Conservation (phyloP, 1,284 basidiomycete species). For the Vanrija humicola region DNA sequence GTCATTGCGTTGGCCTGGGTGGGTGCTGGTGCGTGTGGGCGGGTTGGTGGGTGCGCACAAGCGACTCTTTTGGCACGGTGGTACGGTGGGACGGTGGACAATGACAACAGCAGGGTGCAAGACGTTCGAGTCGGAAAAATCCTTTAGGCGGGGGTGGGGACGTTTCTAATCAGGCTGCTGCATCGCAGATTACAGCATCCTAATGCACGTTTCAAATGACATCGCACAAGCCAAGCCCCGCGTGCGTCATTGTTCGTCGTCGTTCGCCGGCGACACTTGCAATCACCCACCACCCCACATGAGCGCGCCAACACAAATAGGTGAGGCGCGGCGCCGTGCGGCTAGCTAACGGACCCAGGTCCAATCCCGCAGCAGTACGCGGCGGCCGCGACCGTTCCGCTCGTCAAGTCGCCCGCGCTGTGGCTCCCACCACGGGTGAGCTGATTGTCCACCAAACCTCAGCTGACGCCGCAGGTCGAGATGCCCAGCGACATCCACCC, state of each 20-base stretch:
- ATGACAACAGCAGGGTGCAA: too few relatives aligned
- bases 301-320: slow-evolving; percentile 13
- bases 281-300: neutral
- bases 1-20: neutral
- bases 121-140: too few relatives aligned
- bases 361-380: slow-evolving; percentile 61
- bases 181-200: too few relatives aligned
- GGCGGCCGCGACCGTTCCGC: slow-evolving; percentile 66
- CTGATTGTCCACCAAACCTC: neutral
- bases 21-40: too few relatives aligned
- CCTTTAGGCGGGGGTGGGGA: too few relatives aligned
- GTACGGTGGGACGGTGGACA: too few relatives aligned
- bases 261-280: neutral
- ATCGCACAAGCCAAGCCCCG: too few relatives aligned
- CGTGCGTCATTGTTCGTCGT: too few relatives aligned
- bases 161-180: too few relatives aligned
- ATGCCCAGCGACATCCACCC: slow-evolving; percentile 86
- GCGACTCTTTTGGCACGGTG: too few relatives aligned
- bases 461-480: slow-evolving; percentile 57
- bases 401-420: slow-evolving; percentile 88
- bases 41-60: too few relatives aligned
- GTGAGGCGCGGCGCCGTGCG: neutral
- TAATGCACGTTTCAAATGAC: too few relatives aligned
- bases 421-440: slow-evolving; percentile 73
- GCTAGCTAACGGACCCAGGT: slow-evolving; percentile 22